Base-by-base conservation (phyloP, 345 rosid genomes). In the Dipteronia sinensis region DNA sequence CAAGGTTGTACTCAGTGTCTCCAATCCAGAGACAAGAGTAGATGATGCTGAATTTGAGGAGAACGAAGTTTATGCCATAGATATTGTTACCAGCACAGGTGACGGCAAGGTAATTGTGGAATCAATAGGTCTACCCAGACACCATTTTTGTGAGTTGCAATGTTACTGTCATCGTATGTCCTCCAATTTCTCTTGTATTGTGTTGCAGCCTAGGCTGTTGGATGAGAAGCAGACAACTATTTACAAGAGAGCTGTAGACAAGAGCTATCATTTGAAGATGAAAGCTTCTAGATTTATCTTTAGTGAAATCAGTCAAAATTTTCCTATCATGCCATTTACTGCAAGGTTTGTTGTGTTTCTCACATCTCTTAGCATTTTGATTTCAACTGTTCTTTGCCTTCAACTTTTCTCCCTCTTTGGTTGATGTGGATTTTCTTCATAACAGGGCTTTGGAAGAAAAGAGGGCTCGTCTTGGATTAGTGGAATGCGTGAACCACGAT, bases 221-320 rank as follows among this genome's bases (percentile, higher is more conserved):
- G 99, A 97, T 71, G 99, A 97, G 90, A 97, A 89, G 85, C 95
- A 93, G 77, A 97, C 99, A 1, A 97, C 98, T 51, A 77, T 97
- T 70, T 97, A 97, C 78, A 97, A 90, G 87, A 94, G 94, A 82
- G 98, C 97, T 19, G 95, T 89, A 63, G 88, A 86, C 87, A 88
- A 86, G 82, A 91, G 80, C 73, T 97, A 97, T 86, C 97, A 93
- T 82, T 85, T 97, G 85, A 97, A 94, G 79, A 93, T 97, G 99
- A 97, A 94, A 86, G 93, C 99, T 59, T 97, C 99, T 72, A 87
- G 99, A 84, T 97, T 97, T 86, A 93, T 93, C 79, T 88, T 94
- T 84, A 94, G 98, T 75, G 99, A 97, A 85, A 91, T 97, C 68
- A 91, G 71, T 65, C 94, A 94, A 82, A 94, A 86, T 49, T 93